Conservation (phyloP, 148 eudicot species). For the Chenopodium quinoa region DNA sequence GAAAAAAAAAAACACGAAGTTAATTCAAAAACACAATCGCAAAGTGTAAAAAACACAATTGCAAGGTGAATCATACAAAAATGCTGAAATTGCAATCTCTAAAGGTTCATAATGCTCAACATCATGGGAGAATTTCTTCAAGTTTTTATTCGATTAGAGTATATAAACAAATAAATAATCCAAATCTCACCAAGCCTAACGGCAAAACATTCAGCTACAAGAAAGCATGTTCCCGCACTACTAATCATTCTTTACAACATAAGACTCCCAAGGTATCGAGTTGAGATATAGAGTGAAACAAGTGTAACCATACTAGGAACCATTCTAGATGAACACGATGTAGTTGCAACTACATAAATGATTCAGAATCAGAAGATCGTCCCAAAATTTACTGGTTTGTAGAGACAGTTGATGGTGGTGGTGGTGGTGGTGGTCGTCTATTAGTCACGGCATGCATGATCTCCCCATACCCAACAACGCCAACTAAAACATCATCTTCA, state of each 20-base stretch:
- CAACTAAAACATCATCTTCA: slow-evolving; percentile 76
- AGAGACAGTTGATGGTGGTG: slow-evolving; percentile 21
- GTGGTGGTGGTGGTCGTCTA: slow-evolving; percentile 42
- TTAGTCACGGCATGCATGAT: slow-evolving; percentile 77
- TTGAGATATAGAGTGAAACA: not conserved
- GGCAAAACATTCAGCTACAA: not conserved
- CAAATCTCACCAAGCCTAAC: not conserved
- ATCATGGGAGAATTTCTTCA: not conserved
- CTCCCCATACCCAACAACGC: slow-evolving; percentile 85
- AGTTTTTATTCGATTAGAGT: slow-evolving; percentile 13
- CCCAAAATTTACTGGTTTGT: slow-evolving; percentile 10
- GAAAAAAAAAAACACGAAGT: no score
- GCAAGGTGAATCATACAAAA: not conserved
- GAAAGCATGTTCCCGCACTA: not conserved
- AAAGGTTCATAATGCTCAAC: not conserved
- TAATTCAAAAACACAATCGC: no score
- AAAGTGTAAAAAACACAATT: no score
- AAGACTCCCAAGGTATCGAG: slow-evolving; percentile 5
- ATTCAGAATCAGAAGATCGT: not conserved
- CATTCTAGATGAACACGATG: not conserved
- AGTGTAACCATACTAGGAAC: slow-evolving; percentile 1
- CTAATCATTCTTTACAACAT: slow-evolving; percentile 7
- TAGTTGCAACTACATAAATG: not conserved
- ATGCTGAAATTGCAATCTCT: not conserved
- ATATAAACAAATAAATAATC: not conserved